Conservation (phyloP, 768 basidiomycete species). For the Mycena haematopus region DNA sequence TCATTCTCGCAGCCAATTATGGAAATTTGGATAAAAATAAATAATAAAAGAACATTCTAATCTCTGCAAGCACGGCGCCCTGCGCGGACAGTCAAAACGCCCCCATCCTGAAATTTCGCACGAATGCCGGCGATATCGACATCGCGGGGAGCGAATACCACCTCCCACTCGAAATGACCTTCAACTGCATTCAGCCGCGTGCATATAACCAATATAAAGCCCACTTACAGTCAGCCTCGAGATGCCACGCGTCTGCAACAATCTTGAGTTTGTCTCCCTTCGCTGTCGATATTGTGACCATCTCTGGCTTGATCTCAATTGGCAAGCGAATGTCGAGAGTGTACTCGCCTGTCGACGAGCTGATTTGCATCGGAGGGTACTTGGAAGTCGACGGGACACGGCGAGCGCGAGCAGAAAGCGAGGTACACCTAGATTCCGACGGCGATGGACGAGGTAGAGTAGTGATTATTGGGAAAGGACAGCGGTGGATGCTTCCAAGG, state of each 20-base stretch:
- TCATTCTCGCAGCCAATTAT: conserved; percentile 12
- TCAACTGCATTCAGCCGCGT: conserved; percentile 5
- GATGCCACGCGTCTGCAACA: conserved; percentile 68
- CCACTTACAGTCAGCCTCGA: conserved; percentile 63
- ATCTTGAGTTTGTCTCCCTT: conserved; percentile 62
- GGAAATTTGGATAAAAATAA: conserved; percentile 1
- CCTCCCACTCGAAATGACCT: conserved; percentile 72
- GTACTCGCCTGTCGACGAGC: conserved; percentile 47
- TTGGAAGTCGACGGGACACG: conserved; percentile 37
- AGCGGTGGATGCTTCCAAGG: not conserved
- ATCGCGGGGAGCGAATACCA: conserved; percentile 59
- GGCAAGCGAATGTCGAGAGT: conserved; percentile 58
- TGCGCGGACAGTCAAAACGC: conserved; percentile 53
- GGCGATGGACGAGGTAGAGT: conserved; percentile 21
- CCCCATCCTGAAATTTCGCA: conserved; percentile 54
- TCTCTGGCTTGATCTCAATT: conserved; percentile 55
- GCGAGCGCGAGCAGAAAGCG: conserved; percentile 38
- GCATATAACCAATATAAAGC: conserved; percentile 3
- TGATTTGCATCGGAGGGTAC: conserved; percentile 53
- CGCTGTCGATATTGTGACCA: conserved; percentile 69
- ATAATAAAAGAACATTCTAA: conserved; percentile 1
- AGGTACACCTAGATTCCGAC: conserved; percentile 24
- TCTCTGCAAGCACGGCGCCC: conserved; percentile 7
- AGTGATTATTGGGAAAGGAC: conserved; percentile 18
- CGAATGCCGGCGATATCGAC: conserved; percentile 60